Evolutionary conservation across 257 asterid species (phyloP).

Genomic region (Ligustrum vulgare): DNA sequence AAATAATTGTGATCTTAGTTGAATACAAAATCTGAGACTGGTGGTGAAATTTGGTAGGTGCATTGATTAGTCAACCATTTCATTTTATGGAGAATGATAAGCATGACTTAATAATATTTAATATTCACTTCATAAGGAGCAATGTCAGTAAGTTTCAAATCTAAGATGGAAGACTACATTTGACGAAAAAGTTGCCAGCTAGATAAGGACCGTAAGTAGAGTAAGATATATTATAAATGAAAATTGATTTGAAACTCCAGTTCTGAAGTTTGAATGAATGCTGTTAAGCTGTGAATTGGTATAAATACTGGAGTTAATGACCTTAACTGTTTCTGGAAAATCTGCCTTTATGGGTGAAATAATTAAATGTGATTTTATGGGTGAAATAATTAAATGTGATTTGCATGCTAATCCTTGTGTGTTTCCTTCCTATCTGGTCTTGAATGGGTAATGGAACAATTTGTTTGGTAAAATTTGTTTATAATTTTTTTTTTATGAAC

Average conservation of each 20-base stretch:
- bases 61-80: neutral
- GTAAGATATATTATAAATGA: constrained; percentile 10
- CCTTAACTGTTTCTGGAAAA: neutral
- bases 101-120: neutral
- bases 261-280: constrained; percentile 4
- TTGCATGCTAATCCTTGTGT: constrained; percentile 1
- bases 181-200: neutral
- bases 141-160: neutral
- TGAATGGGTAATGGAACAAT: neutral
- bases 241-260: neutral
- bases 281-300: neutral
- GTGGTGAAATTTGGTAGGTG: constrained; percentile 21
- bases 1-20: neutral
- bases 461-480: neutral
- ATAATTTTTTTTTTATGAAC: too few species aligned
- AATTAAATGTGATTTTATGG: neutral
- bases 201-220: neutral
- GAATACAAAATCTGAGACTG: neutral
- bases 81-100: constrained; percentile 1
- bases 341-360: neutral
- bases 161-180: neutral
- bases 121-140: constrained; percentile 1
- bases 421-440: neutral
- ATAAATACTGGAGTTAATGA: neutral
- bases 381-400: neutral